A percentile compares a stretch with the other conserved stretches of the same genome.
Evolutionary conservation across 208 protist genomes (phyloP).

Genomic region (Endotrypanum monterogeii): DNA sequence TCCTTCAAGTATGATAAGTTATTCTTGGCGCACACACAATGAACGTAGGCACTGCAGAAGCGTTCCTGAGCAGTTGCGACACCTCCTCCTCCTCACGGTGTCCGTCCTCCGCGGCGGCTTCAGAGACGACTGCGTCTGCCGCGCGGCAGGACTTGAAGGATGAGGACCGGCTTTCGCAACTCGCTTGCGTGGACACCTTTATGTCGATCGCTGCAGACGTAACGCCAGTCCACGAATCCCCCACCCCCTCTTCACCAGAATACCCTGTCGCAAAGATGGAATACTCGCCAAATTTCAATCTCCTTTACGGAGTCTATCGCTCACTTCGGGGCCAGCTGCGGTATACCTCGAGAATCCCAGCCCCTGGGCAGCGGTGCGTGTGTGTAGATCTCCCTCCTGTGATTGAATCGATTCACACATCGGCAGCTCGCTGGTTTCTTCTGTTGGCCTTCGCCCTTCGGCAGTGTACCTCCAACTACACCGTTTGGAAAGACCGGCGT

Average conservation of each 20-base stretch:
- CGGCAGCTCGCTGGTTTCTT: slow-evolving; percentile 66
- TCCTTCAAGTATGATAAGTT: not conserved
- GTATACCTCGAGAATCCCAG: not conserved
- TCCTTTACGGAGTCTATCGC: slow-evolving; percentile 64
- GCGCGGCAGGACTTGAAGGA: slow-evolving; percentile 1
- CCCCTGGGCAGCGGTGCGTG: not conserved
- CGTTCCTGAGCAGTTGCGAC: not conserved
- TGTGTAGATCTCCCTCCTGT: not conserved
- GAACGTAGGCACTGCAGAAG: not conserved
- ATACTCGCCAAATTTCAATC: slow-evolving; percentile 49
- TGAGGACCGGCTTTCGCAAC: slow-evolving; percentile 34
- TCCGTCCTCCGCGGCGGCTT: not conserved
- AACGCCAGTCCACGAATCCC: slow-evolving; percentile 43
- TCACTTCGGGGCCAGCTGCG: slow-evolving; percentile 29
- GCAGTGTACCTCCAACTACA: slow-evolving; percentile 67
- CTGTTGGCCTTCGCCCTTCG: slow-evolving; percentile 59
- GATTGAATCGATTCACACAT: slow-evolving; percentile 21
- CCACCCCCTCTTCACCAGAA: not conserved
- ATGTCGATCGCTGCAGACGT: slow-evolving; percentile 35
- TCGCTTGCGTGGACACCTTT: slow-evolving; percentile 45
- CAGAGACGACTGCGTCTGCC: slow-evolving; percentile 1
- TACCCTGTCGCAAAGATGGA: slow-evolving; percentile 52
- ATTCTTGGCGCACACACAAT: not conserved
- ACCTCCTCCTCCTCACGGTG: not conserved
- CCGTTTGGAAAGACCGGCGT: slow-evolving; percentile 74